A percentile compares a stretch with the other conserved stretches of the same genome.
phyloP scores from a whole-genome alignment of 1,139 yeast species.

The Arxiozyma slooffiae region DNA sequence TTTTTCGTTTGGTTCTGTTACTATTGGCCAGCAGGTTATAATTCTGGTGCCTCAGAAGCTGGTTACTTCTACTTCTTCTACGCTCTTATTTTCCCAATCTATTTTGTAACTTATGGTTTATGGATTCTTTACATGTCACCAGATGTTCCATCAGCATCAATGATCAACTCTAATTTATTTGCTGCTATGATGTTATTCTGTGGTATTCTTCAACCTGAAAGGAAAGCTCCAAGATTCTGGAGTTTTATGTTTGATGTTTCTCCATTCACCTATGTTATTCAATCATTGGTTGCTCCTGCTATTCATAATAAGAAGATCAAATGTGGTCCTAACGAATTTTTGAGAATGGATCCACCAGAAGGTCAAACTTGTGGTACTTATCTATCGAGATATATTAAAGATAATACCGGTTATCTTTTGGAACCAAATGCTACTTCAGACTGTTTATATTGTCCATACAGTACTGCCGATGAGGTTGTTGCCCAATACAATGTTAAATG shows the following conservation, averaged over 20 bases:
- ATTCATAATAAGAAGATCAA: constrained; percentile 36
- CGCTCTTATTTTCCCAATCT: constrained; percentile 38
- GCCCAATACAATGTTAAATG: constrained; percentile 35
- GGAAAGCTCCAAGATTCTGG: constrained; percentile 49
- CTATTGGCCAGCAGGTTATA: constrained; percentile 37
- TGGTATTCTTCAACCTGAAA: constrained; percentile 45
- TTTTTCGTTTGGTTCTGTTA: constrained; percentile 34
- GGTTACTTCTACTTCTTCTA: constrained; percentile 40
- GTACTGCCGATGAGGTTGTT: constrained; percentile 37
- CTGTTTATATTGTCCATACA: constrained; percentile 42
- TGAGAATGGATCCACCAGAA: constrained; percentile 41
- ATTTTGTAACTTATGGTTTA: constrained; percentile 39
- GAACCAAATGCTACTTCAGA: constrained; percentile 34
- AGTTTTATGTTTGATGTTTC: constrained; percentile 44
- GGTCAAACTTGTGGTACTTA: constrained; percentile 40
- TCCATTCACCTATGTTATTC: constrained; percentile 48
- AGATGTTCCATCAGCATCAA: constrained; percentile 43
- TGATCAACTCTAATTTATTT: constrained; percentile 40
- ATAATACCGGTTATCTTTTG: constrained; percentile 38
- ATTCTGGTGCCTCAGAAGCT: constrained; percentile 33
- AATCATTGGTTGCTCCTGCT: constrained; percentile 37
- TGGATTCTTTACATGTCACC: constrained; percentile 42
- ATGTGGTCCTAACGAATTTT: constrained; percentile 40
- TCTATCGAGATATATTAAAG: constrained; percentile 32
- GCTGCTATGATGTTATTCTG: constrained; percentile 44